Evolutionary conservation across 2,329 filamentous ascomycete genomes (phyloP).

Genomic region (Cladorrhinum sp.): DNA sequence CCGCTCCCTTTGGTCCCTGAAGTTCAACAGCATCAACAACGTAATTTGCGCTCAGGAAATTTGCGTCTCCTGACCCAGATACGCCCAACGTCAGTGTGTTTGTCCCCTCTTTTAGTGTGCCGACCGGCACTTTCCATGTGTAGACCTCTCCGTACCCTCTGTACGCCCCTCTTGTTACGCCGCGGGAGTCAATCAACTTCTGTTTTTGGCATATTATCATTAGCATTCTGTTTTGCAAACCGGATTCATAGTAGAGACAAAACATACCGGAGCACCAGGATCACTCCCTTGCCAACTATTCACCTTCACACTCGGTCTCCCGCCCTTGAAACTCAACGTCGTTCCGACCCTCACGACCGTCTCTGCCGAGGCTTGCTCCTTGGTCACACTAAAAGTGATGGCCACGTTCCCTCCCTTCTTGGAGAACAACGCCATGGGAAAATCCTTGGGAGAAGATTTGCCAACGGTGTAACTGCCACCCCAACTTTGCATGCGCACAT

Average conservation of each 20-base stretch:
- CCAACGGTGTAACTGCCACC: conserved; percentile 52
- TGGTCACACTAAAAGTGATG: conserved; percentile 48
- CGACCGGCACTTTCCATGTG: conserved; percentile 48
- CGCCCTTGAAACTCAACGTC: conserved; percentile 55
- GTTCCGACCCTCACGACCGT: conserved; percentile 52
- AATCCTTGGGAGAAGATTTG: conserved; percentile 40
- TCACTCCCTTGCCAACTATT: conserved; percentile 33
- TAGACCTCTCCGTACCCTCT: conserved; percentile 56
- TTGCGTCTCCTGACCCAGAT: conserved; percentile 47
- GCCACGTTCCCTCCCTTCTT: conserved; percentile 45
- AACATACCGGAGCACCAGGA: conserved; percentile 35
- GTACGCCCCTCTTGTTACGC: conserved; percentile 57
- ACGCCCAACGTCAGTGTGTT: conserved; percentile 55
- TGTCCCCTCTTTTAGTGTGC: conserved; percentile 46
- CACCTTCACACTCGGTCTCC: conserved; percentile 45
- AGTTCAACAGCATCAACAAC: conserved; percentile 33
- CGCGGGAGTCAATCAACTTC: conserved; percentile 54
- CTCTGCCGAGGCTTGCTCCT: conserved; percentile 38
- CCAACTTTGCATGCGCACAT: conserved; percentile 53
- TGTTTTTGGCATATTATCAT: conserved; percentile 40
- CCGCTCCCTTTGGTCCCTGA: conserved; percentile 14
- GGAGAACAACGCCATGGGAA: conserved; percentile 59
- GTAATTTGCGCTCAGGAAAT: conserved; percentile 41
- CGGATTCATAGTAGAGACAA: conserved; percentile 40
- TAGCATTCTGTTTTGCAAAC: conserved; percentile 20